Evolutionary conservation across 495 filamentous ascomycete species (phyloP), one percentile per base, ranked within the genome.

Genomic region (Xylaria flabelliformis): DNA sequence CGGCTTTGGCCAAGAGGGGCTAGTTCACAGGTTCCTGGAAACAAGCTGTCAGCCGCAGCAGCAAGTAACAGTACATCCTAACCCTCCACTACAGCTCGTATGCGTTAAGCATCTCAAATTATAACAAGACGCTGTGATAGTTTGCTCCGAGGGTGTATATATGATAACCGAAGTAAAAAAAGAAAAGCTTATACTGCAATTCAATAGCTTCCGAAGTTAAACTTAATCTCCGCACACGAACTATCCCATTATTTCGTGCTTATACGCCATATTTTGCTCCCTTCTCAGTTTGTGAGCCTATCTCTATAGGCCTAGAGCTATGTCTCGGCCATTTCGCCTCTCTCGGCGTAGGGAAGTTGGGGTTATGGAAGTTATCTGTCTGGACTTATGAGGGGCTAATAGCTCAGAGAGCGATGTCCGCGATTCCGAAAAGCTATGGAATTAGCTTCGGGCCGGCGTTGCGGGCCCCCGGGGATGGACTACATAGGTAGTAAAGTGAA

Each of bases 41-140:
- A 3, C 17, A n/a, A n/a, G 58, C 32, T 61, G 34, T 39, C 32
- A 61, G 58, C 58, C 29, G 58, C 58, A 61, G 58, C 9, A 61
- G 13, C n/a, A 29, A 29, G 26, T 29, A 29, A 29, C 26, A 29
- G 2, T 29, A 2, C 26, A 29, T 29, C 26, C 1, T 29, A 29
- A 29, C 26, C 26, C 26, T 29, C 26, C 26, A 29, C 26, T 29
- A 29, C 26, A 29, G 26, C 26, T 29, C 26, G 2, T 29, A 2
- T 29, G 53, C 53, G 29, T 4, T 32, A 12, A 9, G 21, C 12
- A n/a, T n/a, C n/a, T 9, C 21, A 13, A 34, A 29, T 26, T 58
- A n/a, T 58, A 13, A 26, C 12, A 13, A 53, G 50, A 10, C 21
- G 21, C 26, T 58, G 26, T 3, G 19, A 19, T 58, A 19, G 55